Evolutionary conservation across 805 yeast species (phyloP).

Genomic region (Candida maris): DNA sequence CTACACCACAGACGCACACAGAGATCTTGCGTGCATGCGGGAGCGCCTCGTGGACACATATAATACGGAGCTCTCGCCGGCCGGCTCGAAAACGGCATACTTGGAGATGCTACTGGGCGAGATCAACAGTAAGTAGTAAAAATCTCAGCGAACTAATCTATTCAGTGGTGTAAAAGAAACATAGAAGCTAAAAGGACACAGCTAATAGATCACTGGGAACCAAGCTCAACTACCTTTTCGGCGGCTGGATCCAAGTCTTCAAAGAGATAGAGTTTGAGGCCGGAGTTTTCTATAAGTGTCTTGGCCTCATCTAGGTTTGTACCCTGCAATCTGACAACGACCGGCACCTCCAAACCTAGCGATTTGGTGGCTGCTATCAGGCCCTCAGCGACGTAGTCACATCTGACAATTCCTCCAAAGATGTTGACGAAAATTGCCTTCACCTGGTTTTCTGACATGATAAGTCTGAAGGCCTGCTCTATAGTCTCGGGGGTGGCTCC

Average conservation of each 20-base stretch:
- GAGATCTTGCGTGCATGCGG: conserved; percentile 25
- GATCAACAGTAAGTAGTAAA: conserved; percentile 7
- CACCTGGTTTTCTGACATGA: conserved; percentile 83
- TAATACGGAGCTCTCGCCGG: conserved; percentile 18
- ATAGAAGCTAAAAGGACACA: too few relatives aligned
- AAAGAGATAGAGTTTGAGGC: conserved; percentile 87
- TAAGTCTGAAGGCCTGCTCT: conserved; percentile 92
- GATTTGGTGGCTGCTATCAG: conserved; percentile 91
- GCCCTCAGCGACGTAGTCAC: conserved; percentile 98
- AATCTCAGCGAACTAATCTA: too few relatives aligned
- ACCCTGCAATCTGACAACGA: conserved; percentile 98
- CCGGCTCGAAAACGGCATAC: conserved; percentile 31
- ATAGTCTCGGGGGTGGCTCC: conserved; percentile 99
- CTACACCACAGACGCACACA: conserved; percentile 43
- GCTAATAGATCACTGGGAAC: conserved; percentile 11
- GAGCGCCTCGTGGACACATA: conserved; percentile 24
- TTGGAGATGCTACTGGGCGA: conserved; percentile 27
- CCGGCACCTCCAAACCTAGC: conserved; percentile 87
- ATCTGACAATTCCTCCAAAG: conserved; percentile 99
- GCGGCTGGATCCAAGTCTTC: conserved; percentile 97
- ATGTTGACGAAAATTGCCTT: conserved; percentile 96
- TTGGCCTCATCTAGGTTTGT: conserved; percentile 90
- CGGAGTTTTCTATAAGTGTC: conserved; percentile 79
- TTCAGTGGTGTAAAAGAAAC: too few relatives aligned
- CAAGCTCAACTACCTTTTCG: conserved; percentile 81